phyloP scores from a whole-genome alignment of 2,329 filamentous ascomycete species.

The Curvularia eragrostidis region DNA sequence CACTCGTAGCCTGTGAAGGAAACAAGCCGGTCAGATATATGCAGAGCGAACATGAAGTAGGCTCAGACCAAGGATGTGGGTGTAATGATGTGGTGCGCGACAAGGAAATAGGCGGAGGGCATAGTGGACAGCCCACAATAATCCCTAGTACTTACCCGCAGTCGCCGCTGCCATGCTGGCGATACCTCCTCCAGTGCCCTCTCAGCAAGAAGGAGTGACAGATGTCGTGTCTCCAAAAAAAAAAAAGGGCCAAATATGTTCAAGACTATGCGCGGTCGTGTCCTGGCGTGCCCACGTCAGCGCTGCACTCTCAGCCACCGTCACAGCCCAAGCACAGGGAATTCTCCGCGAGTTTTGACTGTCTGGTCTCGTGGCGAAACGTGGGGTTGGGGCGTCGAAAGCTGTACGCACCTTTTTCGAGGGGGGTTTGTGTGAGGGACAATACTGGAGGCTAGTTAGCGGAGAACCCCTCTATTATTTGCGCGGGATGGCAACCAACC shows the following conservation, averaged over 20 bases:
- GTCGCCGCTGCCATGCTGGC: conserved; percentile 51
- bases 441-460: conserved; percentile 45
- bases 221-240: conserved; percentile 16
- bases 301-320: conserved; percentile 11
- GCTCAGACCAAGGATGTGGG: conserved; percentile 23
- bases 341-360: neutral
- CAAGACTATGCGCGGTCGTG: conserved; percentile 19
- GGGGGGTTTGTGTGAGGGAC: conserved; percentile 33
- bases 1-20: conserved; percentile 51
- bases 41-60: conserved; percentile 33
- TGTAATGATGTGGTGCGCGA: conserved; percentile 32
- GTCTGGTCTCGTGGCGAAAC: neutral
- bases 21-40: conserved; percentile 46
- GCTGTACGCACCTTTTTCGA: conserved; percentile 43
- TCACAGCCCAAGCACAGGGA: neutral
- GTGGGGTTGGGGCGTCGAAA: conserved; percentile 19
- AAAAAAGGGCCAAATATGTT: conserved; percentile 13
- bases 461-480: conserved; percentile 40
- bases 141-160: conserved; percentile 47
- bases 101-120: conserved; percentile 31
- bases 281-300: conserved; percentile 29
- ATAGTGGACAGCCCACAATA: conserved; percentile 30
- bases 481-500: conserved; percentile 36
- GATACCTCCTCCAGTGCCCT: conserved; percentile 30
- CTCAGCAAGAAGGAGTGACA: conserved; percentile 23